Conservation (phyloP, 768 basidiomycete genomes). For the Trametes punicea region DNA sequence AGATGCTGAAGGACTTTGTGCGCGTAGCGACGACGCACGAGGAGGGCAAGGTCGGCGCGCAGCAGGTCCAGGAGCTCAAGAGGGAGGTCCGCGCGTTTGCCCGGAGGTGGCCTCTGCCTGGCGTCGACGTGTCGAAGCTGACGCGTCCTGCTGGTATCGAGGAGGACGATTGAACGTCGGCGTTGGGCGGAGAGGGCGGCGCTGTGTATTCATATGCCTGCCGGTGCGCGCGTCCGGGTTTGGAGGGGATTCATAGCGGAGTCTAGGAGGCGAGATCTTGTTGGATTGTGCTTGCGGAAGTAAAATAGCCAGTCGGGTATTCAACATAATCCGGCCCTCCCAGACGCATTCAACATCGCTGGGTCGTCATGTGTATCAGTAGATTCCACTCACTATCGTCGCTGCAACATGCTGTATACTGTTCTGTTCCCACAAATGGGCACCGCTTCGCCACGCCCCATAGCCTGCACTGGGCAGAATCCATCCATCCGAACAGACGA, state of each 20-base stretch:
- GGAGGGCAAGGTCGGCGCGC: slow-evolving; percentile 68
- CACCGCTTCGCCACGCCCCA: no score
- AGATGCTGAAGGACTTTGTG: slow-evolving; percentile 95
- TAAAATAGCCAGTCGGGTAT: slow-evolving; percentile 38
- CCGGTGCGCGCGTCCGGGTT: neutral
- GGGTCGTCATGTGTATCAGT: slow-evolving; percentile 21
- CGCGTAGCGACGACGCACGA: slow-evolving; percentile 66
- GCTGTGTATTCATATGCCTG: slow-evolving; percentile 1
- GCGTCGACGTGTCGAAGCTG: slow-evolving; percentile 54
- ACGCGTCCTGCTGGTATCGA: slow-evolving; percentile 60
- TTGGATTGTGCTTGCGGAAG: slow-evolving; percentile 40
- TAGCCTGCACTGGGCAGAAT: no score
- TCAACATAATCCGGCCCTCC: slow-evolving; percentile 49
- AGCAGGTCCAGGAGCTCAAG: slow-evolving; percentile 68
- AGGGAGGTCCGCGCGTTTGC: slow-evolving; percentile 84
- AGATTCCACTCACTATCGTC: slow-evolving; percentile 21
- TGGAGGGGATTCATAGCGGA: neutral
- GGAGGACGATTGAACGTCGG: slow-evolving; percentile 38
- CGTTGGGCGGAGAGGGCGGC: neutral
- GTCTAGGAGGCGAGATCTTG: neutral
- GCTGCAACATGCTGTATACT: slow-evolving; percentile 4
- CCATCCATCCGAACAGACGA: no score
- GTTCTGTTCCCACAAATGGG: no score
- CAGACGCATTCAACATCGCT: slow-evolving; percentile 27
- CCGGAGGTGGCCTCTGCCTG: slow-evolving; percentile 88